Base-by-base conservation (phyloP, 768 basidiomycete genomes). In the Leccinum ochraceum region DNA sequence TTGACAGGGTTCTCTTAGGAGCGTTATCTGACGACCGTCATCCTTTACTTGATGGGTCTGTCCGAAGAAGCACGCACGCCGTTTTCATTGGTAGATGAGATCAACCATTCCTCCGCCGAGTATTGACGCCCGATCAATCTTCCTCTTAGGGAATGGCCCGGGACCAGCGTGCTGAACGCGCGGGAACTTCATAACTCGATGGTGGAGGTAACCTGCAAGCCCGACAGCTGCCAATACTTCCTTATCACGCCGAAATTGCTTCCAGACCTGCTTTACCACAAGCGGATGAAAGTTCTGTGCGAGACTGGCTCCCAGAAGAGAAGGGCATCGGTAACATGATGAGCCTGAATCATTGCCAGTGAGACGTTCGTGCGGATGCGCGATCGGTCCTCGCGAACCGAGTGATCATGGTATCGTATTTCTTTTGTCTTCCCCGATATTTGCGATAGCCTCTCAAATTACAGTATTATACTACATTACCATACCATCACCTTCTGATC, bases 41-140 rank as follows among this genome's bases (percentile, higher is more conserved):
- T 98, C 71, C 82, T 97, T 48, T 99, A 99, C 76, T 83, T 99
- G 63, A 93, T 98, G 90, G 92, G 91, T 68, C 79, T 99, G 70
- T 95, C 94, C 0, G 92, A 94, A 74, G 86, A 95, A 70, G 92
- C 95, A 10, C 86, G 93, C 39, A 92, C 95, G 10, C 97, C 97
- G 0, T 99, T 99, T 80, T 96, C 96, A 1, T 83, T 99, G 50
- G 97, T 98, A 24, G 97, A 99, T 73, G 97, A 99, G 79, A 98
- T 99, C 76, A 99, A 53, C 24, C n/a, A 49, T 53, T 51, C 60
- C 59, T 42, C 61, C 53, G 36, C 53, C 30, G 34, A 60, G 56
- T 14, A 49, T 46, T 36, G 58, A 53, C 52, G 9, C 17, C 20
- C 26, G 59, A 34, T 56, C 53, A 14, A 57, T 11, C 5, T 30